phyloP scores from a whole-genome alignment of 208 protist species.

The Giardia duodenalis region DNA sequence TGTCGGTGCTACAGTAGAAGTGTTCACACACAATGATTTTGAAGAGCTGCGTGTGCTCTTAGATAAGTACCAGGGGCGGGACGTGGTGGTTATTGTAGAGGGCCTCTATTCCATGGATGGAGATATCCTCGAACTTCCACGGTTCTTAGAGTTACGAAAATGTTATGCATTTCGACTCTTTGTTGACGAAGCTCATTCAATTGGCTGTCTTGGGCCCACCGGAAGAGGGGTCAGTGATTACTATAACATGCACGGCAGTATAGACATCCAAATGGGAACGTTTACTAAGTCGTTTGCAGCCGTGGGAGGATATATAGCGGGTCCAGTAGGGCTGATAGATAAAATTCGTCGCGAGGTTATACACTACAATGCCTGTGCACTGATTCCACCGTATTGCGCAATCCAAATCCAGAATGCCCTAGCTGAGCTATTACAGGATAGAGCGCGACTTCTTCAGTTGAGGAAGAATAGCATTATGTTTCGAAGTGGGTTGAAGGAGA shows the following conservation, averaged over 20 bases:
- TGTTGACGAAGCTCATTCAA: slow-evolving; percentile 64
- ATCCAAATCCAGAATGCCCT: slow-evolving; percentile 67
- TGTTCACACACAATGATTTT: slow-evolving; percentile 59
- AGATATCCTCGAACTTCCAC: slow-evolving; percentile 46
- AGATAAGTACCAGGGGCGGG: slow-evolving; percentile 62
- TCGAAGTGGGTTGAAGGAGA: slow-evolving; percentile 35
- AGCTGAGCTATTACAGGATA: neutral
- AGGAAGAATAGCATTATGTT: slow-evolving; percentile 36
- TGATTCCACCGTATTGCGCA: slow-evolving; percentile 63
- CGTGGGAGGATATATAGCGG: slow-evolving; percentile 57
- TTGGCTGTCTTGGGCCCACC: slow-evolving; percentile 56
- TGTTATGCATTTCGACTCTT: slow-evolving; percentile 59
- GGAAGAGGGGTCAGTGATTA: slow-evolving; percentile 55
- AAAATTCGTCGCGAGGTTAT: slow-evolving; percentile 57
- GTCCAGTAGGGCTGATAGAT: slow-evolving; percentile 32
- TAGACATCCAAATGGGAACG: slow-evolving; percentile 61
- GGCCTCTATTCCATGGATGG: slow-evolving; percentile 64
- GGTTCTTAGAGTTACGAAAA: slow-evolving; percentile 59
- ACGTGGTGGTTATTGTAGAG: slow-evolving; percentile 60
- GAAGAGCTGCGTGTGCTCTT: slow-evolving; percentile 53
- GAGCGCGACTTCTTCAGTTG: slow-evolving; percentile 22
- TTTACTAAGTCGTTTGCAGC: slow-evolving; percentile 63
- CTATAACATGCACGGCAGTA: slow-evolving; percentile 40
- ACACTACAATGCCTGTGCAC: slow-evolving; percentile 56
- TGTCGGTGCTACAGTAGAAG: slow-evolving; percentile 50